Percentiles rank a stretch among this genome's conserved stretches.
phyloP scores from a whole-genome alignment of 2,329 filamentous ascomycete genomes.

The Curvularia sp. region DNA sequence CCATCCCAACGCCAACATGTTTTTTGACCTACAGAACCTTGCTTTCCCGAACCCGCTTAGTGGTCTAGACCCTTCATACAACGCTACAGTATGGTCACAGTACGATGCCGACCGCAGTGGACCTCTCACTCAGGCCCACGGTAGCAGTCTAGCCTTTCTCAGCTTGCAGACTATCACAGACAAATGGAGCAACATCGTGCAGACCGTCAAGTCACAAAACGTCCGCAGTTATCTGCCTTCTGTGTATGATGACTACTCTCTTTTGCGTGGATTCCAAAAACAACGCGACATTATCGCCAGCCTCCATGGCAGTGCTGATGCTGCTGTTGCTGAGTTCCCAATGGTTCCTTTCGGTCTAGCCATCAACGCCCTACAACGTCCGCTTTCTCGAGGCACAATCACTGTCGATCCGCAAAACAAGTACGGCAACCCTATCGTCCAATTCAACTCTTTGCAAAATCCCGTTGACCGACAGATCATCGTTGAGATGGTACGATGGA shows the following conservation, averaged over 20 bases:
- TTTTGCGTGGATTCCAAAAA: conserved; percentile 30
- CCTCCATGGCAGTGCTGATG: conserved; percentile 30
- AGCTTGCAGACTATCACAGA: conserved; percentile 26
- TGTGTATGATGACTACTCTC: conserved; percentile 25
- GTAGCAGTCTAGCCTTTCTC: conserved; percentile 33
- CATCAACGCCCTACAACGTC: conserved; percentile 30
- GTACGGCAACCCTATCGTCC: conserved; percentile 38
- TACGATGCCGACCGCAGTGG: conserved; percentile 40
- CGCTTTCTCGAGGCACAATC: conserved; percentile 48
- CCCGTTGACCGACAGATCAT: conserved; percentile 48
- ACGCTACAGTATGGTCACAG: conserved; percentile 33
- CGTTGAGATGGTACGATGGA: conserved; percentile 45
- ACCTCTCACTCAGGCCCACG: conserved; percentile 35
- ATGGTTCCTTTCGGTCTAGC: conserved; percentile 37
- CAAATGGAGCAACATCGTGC: conserved; percentile 27
- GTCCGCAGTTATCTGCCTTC: conserved; percentile 26
- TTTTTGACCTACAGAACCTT: conserved; percentile 32
- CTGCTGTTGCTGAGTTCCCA: conserved; percentile 43
- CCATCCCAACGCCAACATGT: conserved; percentile 33
- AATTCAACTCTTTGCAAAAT: conserved; percentile 46
- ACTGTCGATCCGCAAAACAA: conserved; percentile 48
- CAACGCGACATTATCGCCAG: conserved; percentile 38
- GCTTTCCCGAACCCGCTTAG: conserved; percentile 31
- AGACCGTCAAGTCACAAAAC: conserved; percentile 30
- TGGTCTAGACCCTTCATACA: conserved; percentile 33